Evolutionary conservation across 2,329 filamentous ascomycete species (phyloP).

Genomic region (Tolypocladium tropicale): DNA sequence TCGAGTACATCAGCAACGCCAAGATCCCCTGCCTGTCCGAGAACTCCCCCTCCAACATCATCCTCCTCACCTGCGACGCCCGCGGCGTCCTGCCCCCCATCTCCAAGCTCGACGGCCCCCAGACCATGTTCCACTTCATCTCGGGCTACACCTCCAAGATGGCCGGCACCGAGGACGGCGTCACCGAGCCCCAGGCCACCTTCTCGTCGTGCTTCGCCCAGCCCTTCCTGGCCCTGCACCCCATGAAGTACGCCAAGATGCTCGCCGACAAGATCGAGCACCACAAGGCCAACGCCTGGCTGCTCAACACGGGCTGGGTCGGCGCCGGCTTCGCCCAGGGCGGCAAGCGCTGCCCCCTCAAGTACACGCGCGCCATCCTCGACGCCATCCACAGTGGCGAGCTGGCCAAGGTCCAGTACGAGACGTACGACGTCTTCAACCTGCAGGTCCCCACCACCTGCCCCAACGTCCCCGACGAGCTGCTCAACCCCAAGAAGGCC

Average conservation of each 20-base stretch:
- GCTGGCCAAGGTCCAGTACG: conserved; percentile 85
- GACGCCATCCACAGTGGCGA: conserved; percentile 97
- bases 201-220: conserved; percentile 99
- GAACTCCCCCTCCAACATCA: conserved; percentile 91
- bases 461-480: conserved; percentile 77
- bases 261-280: conserved; percentile 93
- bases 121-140: conserved; percentile 99
- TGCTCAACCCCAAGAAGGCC: conserved; percentile 87
- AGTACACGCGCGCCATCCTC: conserved; percentile 97
- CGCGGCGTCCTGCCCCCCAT: conserved; percentile 95
- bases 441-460: conserved; percentile 89
- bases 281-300: conserved; percentile 94
- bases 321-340: conserved; percentile 84
- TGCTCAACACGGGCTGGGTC: conserved; percentile 97
- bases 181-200: conserved; percentile 94
- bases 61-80: conserved; percentile 95
- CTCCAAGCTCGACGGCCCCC: conserved; percentile 86
- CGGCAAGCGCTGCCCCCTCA: conserved; percentile 93
- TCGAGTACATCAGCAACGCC: conserved; percentile 97
- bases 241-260: conserved; percentile 99
- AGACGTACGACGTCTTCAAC: conserved; percentile 95
- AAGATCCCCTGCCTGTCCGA: conserved; percentile 91
- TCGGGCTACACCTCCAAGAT: conserved; percentile 99
- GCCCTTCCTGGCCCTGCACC: conserved; percentile 96
- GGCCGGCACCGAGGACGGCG: conserved; percentile 95